Evolutionary conservation across 2,329 filamentous ascomycete species (phyloP).

Genomic region (Phaeosphaeriaceae sp.): DNA sequence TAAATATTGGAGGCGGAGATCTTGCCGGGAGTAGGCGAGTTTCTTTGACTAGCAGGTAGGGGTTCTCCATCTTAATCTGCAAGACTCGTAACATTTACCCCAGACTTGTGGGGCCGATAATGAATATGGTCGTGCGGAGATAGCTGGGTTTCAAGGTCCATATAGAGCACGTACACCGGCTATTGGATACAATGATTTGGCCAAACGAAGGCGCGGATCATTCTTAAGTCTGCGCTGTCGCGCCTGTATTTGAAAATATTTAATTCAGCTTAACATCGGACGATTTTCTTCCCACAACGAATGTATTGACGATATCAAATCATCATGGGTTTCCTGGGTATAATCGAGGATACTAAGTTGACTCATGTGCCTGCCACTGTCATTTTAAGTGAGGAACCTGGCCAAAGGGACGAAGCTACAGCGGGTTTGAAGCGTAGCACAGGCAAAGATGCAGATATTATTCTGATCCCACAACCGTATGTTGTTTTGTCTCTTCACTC

Average conservation of each 20-base stretch:
- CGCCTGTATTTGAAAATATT: background rate
- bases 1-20: background rate
- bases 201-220: slow-evolving; percentile 5
- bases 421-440: slow-evolving; percentile 41
- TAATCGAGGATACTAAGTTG: slow-evolving; percentile 42
- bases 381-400: slow-evolving; percentile 35
- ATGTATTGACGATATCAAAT: background rate
- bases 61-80: slow-evolving; percentile 14
- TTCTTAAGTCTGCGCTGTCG: slow-evolving; percentile 13
- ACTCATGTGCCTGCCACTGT: slow-evolving; percentile 45
- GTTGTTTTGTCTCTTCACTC: background rate
- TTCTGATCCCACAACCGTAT: slow-evolving; percentile 45
- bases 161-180: slow-evolving; percentile 5
- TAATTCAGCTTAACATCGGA: background rate
- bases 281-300: background rate
- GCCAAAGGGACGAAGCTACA: slow-evolving; percentile 17
- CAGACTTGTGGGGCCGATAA: slow-evolving; percentile 21
- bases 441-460: slow-evolving; percentile 41
- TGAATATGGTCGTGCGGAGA: slow-evolving; percentile 11
- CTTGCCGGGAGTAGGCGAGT: slow-evolving; percentile 2
- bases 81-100: slow-evolving; percentile 5
- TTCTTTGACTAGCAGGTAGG: background rate
- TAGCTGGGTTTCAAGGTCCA: slow-evolving; percentile 13
- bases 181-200: background rate
- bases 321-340: slow-evolving; percentile 43